Evolutionary conservation across 2,329 filamentous ascomycete genomes (phyloP), one percentile per base, ranked within the genome.

Genomic region (Colletotrichum destructivum): DNA sequence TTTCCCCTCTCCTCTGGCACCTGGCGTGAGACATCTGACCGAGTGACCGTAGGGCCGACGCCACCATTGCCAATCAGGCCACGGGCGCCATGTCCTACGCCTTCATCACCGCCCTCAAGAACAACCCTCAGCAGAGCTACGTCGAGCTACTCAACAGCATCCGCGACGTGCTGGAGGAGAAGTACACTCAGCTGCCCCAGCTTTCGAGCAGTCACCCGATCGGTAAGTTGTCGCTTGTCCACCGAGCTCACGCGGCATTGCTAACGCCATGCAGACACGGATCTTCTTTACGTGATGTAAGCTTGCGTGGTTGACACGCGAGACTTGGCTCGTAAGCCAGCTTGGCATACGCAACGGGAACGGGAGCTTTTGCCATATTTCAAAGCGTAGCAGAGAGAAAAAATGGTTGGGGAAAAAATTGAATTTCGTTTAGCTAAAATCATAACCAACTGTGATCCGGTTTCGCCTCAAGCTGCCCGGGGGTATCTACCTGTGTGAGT

Each of bases 11-110:
- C 7, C 3, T 15, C 6, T 35, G 40, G 46, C 16, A 35, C 38
- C 31, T 26, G 46, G 35, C 38, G 18, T 49, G 47, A 26, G 26
- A 57, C 40, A 35, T 18, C 52, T 65, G 42, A 60, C 46, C 46
- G 21, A 44, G 61, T 62, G 52, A 55, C 31, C 23, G 66, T 76
- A 97, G 95, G 71, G 93, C 94, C 83, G 96, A 99, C 81, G 95
- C 96, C 15, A 93, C 91, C 38, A 98, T 98, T 75, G 90, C 88
- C 54, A 91, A 94, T 68, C 89, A 98, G 84, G 96, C 96, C 44
- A 99, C 96, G 0, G 96, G 96, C 66, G 96, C 96, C 82, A 98
- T 99, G 96, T 98, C 95, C 4, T 98, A 93, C 91, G 96, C 96
- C 2, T 99, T 99, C 82, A 96, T 99, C 81, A 91, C 89, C 1